phyloP scores from a whole-genome alignment of 768 basidiomycete species.

The Arthromyces matolae region DNA sequence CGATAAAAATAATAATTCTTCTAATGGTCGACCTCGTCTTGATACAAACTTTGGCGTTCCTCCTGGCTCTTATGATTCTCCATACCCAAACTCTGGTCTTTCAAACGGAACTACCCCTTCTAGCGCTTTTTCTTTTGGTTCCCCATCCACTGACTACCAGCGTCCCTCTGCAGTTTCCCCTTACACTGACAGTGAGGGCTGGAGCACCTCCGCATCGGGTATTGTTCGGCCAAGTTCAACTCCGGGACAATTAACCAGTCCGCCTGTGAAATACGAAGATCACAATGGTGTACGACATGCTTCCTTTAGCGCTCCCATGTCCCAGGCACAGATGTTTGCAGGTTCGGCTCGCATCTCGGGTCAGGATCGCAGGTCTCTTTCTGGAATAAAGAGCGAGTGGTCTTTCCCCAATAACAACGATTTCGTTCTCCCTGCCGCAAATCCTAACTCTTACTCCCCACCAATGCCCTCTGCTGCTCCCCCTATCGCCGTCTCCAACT shows the following conservation, averaged over 20 bases:
- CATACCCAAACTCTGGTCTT: conserved; percentile 46
- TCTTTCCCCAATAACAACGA: conserved; percentile 58
- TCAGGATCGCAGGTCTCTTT: conserved; percentile 58
- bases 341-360: conserved; percentile 69
- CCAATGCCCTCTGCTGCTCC: conserved; percentile 44
- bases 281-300: conserved; percentile 52
- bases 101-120: conserved; percentile 51
- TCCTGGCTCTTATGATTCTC: conserved; percentile 41
- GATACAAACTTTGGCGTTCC: conserved; percentile 45
- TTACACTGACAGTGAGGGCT: conserved; percentile 49
- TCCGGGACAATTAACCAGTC: conserved; percentile 52
- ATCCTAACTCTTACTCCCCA: conserved; percentile 40
- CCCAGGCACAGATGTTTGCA: conserved; percentile 60
- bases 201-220: conserved; percentile 50
- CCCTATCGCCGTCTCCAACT: conserved; percentile 38
- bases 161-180: conserved; percentile 43
- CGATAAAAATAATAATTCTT: too few relatives aligned
- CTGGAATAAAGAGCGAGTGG: conserved; percentile 70
- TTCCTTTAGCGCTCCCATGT: conserved; percentile 57
- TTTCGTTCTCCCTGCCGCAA: conserved; percentile 46
- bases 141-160: conserved; percentile 42
- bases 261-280: conserved; percentile 68
- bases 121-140: conserved; percentile 47
- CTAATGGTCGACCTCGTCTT: conserved; percentile 45
- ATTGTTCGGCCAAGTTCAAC: conserved; percentile 71